Conservation (phyloP, 1,139 yeast species). For the Sugiyamaella neomexicana region DNA sequence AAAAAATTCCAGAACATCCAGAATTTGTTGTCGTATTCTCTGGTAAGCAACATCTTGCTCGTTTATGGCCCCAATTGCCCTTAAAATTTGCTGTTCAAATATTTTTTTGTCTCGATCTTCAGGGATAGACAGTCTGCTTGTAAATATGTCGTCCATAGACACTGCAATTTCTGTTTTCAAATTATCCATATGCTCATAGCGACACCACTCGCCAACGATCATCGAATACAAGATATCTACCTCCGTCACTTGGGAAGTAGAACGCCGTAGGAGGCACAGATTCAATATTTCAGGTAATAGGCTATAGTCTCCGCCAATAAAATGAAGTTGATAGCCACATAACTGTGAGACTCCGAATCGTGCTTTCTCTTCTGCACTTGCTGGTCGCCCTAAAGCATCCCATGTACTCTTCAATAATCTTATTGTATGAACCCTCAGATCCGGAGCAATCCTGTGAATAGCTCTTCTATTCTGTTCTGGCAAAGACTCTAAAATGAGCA, state of each 20-base stretch:
- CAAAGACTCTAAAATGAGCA: constrained; percentile 16
- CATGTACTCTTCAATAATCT: constrained; percentile 60
- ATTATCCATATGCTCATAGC: constrained; percentile 65
- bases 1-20: constrained; percentile 62
- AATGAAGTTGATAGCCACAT: constrained; percentile 71
- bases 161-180: constrained; percentile 55
- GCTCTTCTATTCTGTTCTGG: constrained; percentile 10
- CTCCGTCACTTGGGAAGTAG: constrained; percentile 62
- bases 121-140: constrained; percentile 55
- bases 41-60: constrained; percentile 55
- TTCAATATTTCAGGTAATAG: constrained; percentile 66
- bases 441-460: constrained; percentile 53
- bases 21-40: constrained; percentile 62
- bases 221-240: constrained; percentile 71
- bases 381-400: constrained; percentile 73
- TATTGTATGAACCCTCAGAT: constrained; percentile 63
- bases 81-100: constrained; percentile 42
- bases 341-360: constrained; percentile 63
- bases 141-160: constrained; percentile 64
- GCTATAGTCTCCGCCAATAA: constrained; percentile 58
- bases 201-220: constrained; percentile 63
- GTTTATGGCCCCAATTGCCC: background rate
- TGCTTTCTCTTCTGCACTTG: constrained; percentile 56
- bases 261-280: constrained; percentile 67
- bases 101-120: constrained; percentile 53